Evolutionary conservation across 768 basidiomycete genomes (phyloP).

Genomic region (Pleurotus eryngii): DNA sequence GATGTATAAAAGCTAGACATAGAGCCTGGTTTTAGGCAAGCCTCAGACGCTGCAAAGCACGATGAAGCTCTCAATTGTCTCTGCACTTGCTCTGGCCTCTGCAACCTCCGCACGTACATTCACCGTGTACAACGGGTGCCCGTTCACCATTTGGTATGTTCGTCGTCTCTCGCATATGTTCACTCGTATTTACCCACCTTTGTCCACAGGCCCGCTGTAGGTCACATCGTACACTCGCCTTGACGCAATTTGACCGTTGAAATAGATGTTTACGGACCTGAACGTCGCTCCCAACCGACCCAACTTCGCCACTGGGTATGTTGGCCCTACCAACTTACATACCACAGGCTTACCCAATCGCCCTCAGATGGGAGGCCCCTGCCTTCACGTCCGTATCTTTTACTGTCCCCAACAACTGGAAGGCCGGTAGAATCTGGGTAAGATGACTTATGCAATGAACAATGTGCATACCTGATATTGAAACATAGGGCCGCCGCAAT

Average conservation of each 20-base stretch:
- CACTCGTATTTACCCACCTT: neutral
- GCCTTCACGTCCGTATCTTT: constrained; percentile 27
- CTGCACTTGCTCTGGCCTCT: constrained; percentile 19
- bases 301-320: constrained; percentile 41
- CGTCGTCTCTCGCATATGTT: neutral
- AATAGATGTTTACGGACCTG: constrained; percentile 57
- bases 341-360: neutral
- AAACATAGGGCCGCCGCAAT: constrained; percentile 36
- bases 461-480: constrained; percentile 9
- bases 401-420: constrained; percentile 47
- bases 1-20: neutral
- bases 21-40: neutral
- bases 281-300: constrained; percentile 48
- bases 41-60: neutral
- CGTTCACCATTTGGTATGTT: constrained; percentile 46
- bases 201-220: constrained; percentile 32
- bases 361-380: constrained; percentile 20
- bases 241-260: neutral
- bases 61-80: constrained; percentile 5
- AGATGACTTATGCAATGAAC: neutral
- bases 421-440: constrained; percentile 52
- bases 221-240: neutral
- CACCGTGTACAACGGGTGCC: constrained; percentile 40
- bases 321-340: neutral
- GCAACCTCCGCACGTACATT: constrained; percentile 36